Evolutionary conservation across 495 filamentous ascomycete species (phyloP), one percentile per base, ranked within the genome.

Genomic region (Daldinia decipiens): DNA sequence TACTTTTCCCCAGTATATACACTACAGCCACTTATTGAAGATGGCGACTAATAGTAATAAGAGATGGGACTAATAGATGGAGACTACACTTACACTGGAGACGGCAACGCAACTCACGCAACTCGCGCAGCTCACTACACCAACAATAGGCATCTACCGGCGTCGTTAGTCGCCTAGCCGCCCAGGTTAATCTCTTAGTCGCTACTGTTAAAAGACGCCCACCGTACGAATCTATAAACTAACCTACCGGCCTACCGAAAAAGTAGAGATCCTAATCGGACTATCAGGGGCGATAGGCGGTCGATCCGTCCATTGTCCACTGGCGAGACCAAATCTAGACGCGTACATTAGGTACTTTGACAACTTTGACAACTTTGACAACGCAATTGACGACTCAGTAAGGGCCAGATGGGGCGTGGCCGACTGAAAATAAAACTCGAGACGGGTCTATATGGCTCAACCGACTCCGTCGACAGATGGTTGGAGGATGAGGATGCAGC

Each of bases 321-420:
- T 68, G 56, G 70, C 51, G 59, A 26, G 60, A 51, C 40, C 50
- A 21, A 65, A 29, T 21, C 53, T 56, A 47, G 43, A 19, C 43
- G 43, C 43, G 17, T 47, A 47, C 43, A 47, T 47, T 29, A 53
- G 50, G 26, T 53, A 55, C 34, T 60, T 47, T 68, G 58, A 56
- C 61, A 65, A 19, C 65, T n/a, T n/a, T n/a, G n/a, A n/a, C n/a
- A n/a, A 55, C 34, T 60, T 47, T 68, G 58, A 56, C 61, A 65
- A 19, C 65, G 62, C 65, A 65, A 73, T 73, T 73, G 70, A 65
- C 70, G 70, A 73, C 65, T 73, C 62, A 73, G 59, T 62, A 58
- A 69, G 50, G 51, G 34, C 65, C 39, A 60, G 59, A 68, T 32
- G 68, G 68, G 68, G 53, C 36, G 47, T 65, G 67, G 63, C 45